phyloP scores from a whole-genome alignment of 2,329 filamentous ascomycete genomes.

The Fusarium anguioides region DNA sequence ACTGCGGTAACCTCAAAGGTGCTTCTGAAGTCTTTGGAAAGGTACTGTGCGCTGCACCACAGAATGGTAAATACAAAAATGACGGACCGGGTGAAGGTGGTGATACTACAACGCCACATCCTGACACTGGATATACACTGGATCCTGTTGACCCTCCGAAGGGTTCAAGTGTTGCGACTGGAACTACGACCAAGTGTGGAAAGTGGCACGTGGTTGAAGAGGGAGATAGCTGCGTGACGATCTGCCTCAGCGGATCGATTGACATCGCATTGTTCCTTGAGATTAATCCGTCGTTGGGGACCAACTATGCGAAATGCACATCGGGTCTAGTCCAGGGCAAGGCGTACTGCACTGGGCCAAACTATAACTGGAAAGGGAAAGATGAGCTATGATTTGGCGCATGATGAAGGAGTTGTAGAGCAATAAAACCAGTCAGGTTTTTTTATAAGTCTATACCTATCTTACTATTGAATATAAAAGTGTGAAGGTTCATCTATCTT shows the following conservation, averaged over 20 bases:
- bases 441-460: not conserved
- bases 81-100: slow-evolving; percentile 4
- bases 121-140: slow-evolving; percentile 2
- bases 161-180: slow-evolving; percentile 1
- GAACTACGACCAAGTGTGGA: slow-evolving; percentile 8
- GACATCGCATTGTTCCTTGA: slow-evolving; percentile 18
- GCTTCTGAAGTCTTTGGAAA: slow-evolving; percentile 25
- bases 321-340: slow-evolving; percentile 6
- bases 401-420: not conserved
- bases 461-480: not conserved
- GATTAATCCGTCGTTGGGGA: slow-evolving; percentile 20
- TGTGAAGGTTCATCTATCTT: too few relatives aligned
- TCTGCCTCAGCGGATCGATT: slow-evolving; percentile 16
- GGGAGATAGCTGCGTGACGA: slow-evolving; percentile 7
- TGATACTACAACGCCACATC: slow-evolving; percentile 7
- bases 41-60: not conserved
- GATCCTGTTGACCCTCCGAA: slow-evolving; percentile 3
- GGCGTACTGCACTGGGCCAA: slow-evolving; percentile 21
- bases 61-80: not conserved
- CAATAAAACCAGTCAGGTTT: not conserved
- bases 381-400: slow-evolving; percentile 2
- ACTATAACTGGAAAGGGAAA: slow-evolving; percentile 14
- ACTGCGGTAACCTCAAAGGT: slow-evolving; percentile 21
- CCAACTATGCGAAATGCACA: slow-evolving; percentile 10
- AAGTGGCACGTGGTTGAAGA: slow-evolving; percentile 10